These are phyloP conservation scores for Sphaerulina musiva DNA, from an alignment of 2,329 filamentous ascomycete genomes.

Conservation along the genomic window DNA sequence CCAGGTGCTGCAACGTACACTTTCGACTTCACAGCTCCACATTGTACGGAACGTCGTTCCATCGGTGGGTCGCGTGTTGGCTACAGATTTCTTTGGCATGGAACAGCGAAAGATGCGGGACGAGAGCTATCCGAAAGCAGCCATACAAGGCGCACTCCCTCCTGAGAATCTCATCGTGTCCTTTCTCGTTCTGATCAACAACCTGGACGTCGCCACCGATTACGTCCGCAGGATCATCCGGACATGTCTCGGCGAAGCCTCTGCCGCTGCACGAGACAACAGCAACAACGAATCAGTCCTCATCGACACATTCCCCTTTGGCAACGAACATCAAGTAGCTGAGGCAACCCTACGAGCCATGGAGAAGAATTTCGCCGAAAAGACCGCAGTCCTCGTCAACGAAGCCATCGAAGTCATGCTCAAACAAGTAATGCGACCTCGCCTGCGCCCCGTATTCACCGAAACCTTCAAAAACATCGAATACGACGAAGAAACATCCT, in stretches of 20 bases:
- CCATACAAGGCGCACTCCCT: slow-evolving; percentile 71
- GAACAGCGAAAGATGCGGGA: slow-evolving; percentile 96
- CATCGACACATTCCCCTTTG: slow-evolving; percentile 68
- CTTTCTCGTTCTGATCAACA: slow-evolving; percentile 92
- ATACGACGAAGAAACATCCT: slow-evolving; percentile 53
- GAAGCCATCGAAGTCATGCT: slow-evolving; percentile 84
- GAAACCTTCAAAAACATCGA: slow-evolving; percentile 90
- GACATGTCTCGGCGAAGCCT: slow-evolving; percentile 48
- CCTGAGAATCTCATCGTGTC: slow-evolving; percentile 82
- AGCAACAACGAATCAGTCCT: slow-evolving; percentile 20
- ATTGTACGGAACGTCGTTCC: slow-evolving; percentile 74
- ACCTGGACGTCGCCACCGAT: slow-evolving; percentile 83
- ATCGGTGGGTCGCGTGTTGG: slow-evolving; percentile 70
- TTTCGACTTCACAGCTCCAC: slow-evolving; percentile 76
- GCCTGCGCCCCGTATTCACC: slow-evolving; percentile 73
- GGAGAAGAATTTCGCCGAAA: slow-evolving; percentile 64
- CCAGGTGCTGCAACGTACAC: slow-evolving; percentile 75
- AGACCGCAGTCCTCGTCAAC: slow-evolving; percentile 71
- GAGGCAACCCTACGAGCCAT: slow-evolving; percentile 61
- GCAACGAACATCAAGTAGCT: slow-evolving; percentile 65
- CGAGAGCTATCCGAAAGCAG: slow-evolving; percentile 79
- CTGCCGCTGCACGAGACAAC: slow-evolving; percentile 3
- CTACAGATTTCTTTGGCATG: slow-evolving; percentile 91
- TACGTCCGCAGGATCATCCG: slow-evolving; percentile 83
- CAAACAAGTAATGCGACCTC: slow-evolving; percentile 76